Base-by-base conservation (phyloP, 2,329 filamentous ascomycete genomes). In the Rutstroemia sp. region DNA sequence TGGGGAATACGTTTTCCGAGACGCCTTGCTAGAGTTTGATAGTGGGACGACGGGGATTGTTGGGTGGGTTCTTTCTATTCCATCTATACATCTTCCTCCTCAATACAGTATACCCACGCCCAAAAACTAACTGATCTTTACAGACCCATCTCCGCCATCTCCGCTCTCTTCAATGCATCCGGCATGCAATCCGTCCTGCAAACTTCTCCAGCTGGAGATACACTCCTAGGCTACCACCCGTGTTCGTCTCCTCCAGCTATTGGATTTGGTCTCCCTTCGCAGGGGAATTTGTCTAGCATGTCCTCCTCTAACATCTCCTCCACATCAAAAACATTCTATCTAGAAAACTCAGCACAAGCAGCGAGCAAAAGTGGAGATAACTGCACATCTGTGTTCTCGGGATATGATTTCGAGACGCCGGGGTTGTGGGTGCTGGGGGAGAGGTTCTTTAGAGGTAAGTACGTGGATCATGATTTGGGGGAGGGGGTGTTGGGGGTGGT, bases 211-310 rank as follows among this genome's bases (percentile, higher is more conserved):
- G 18, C 23, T 1, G 54, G 41, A 18, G 14, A 52, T 18, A 46
- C 41, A 4, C 54, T 60, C 6, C 38, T 38, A 21, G 58, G 59
- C 1, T 62, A 59, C 19, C 60, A 53, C 46, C 54, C 55, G 14
- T 60, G 57, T 21, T 47, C 23, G 14, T 53, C 47, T n/a, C 54
- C 49, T 8, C 59, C 53, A 9, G 49, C 37, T 14, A 30, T 58
- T 7, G 56, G 58, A 16, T 57, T 58, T 42, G 47, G 50, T 49
- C 54, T 64, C 5, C 57, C 57, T 44, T 51, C 58, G 16, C 41
- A 44, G 9, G 51, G 50, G 1, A 42, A 8, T 1, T 21, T 39
- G 2, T 21, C 7, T 21, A 3, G 14, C 14, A 9, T 45, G 16
- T n/a, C 19, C 21, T 18, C 12, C 37, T 7, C 18, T 46, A 19